Conservation (phyloP, 2,329 filamentous ascomycete species). For the Purpureocillium takamizusanense region DNA sequence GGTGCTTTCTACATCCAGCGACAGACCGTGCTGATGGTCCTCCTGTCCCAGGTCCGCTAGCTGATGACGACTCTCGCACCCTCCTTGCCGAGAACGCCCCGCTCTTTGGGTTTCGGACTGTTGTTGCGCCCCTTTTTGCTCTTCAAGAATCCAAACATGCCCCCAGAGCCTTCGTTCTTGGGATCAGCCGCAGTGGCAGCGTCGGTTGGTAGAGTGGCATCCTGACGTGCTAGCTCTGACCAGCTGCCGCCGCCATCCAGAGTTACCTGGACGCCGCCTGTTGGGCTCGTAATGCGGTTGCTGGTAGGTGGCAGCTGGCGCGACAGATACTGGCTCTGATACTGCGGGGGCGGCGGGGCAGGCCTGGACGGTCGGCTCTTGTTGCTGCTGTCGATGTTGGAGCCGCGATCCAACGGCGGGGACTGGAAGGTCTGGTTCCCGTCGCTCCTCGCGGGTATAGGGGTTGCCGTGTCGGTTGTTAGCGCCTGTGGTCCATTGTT, state of each 20-base stretch:
- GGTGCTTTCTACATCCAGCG: no score
- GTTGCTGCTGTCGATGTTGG: slow-evolving; percentile 15
- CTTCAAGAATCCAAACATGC: slow-evolving; percentile 84
- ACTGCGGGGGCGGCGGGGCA: slow-evolving; percentile 33
- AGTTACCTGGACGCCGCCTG: slow-evolving; percentile 83
- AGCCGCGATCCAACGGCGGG: slow-evolving; percentile 3
- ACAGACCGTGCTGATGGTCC: neutral
- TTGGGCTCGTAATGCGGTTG: slow-evolving; percentile 64
- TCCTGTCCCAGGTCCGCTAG: slow-evolving; percentile 21
- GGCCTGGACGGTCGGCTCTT: slow-evolving; percentile 15
- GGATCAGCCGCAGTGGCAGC: slow-evolving; percentile 44
- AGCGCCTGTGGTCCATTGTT: slow-evolving; percentile 32
- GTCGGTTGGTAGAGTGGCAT: slow-evolving; percentile 63
- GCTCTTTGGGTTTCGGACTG: slow-evolving; percentile 89
- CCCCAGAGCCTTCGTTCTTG: slow-evolving; percentile 53
- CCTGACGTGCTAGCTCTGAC: slow-evolving; percentile 82
- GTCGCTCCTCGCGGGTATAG: slow-evolving; percentile 19
- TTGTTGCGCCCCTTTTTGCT: slow-evolving; percentile 84
- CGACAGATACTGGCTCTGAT: slow-evolving; percentile 36
- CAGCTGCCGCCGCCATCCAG: slow-evolving; percentile 84
- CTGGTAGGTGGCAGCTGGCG: slow-evolving; percentile 44
- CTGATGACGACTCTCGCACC: slow-evolving; percentile 77
- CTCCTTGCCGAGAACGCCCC: slow-evolving; percentile 89
- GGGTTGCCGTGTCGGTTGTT: slow-evolving; percentile 41
- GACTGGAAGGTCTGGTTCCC: slow-evolving; percentile 4